Evolutionary conservation across 768 basidiomycete species (phyloP).

Genomic region (Leccinellum rugosiceps): DNA sequence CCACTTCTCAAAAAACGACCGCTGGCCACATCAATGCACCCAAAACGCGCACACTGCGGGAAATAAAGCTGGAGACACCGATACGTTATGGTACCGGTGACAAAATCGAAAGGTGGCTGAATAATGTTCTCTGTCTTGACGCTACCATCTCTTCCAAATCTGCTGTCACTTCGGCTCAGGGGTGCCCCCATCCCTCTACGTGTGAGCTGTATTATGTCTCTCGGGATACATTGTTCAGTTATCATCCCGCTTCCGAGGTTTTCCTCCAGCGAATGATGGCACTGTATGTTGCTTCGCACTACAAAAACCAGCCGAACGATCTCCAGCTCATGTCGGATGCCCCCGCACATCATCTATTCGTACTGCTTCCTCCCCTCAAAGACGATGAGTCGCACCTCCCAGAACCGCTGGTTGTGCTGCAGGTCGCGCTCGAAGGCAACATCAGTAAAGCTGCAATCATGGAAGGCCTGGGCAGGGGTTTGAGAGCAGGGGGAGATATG

Average conservation of each 20-base stretch:
- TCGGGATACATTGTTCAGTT: slow-evolving; percentile 94
- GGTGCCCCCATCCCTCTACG: slow-evolving; percentile 91
- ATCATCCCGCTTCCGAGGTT: slow-evolving; percentile 94
- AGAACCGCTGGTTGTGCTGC: slow-evolving; percentile 92
- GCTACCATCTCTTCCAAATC: slow-evolving; percentile 60
- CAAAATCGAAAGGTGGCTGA: slow-evolving; percentile 92
- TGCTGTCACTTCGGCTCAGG: slow-evolving; percentile 44
- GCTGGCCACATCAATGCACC: slow-evolving; percentile 54
- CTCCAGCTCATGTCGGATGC: slow-evolving; percentile 97
- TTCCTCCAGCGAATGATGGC: slow-evolving; percentile 99
- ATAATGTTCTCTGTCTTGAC: slow-evolving; percentile 85
- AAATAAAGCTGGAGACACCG: slow-evolving; percentile 92
- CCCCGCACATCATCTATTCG: slow-evolving; percentile 95
- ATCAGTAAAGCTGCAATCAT: slow-evolving; percentile 83
- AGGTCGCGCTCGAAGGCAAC: slow-evolving; percentile 93
- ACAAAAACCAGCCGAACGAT: slow-evolving; percentile 99
- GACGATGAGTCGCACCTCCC: slow-evolving; percentile 90
- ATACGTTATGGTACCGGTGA: slow-evolving; percentile 90
- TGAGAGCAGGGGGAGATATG: slow-evolving; percentile 90
- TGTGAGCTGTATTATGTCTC: slow-evolving; percentile 97
- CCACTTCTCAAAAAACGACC: slow-evolving; percentile 50
- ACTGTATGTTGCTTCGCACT: slow-evolving; percentile 94
- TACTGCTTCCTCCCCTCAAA: slow-evolving; percentile 87
- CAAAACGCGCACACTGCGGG: slow-evolving; percentile 69
- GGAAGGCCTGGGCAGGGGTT: slow-evolving; percentile 80